Percentiles rank a stretch among this genome's conserved stretches.
phyloP scores from a whole-genome alignment of 192 early-diverging fungal species.

The Piromyces sp. region DNA sequence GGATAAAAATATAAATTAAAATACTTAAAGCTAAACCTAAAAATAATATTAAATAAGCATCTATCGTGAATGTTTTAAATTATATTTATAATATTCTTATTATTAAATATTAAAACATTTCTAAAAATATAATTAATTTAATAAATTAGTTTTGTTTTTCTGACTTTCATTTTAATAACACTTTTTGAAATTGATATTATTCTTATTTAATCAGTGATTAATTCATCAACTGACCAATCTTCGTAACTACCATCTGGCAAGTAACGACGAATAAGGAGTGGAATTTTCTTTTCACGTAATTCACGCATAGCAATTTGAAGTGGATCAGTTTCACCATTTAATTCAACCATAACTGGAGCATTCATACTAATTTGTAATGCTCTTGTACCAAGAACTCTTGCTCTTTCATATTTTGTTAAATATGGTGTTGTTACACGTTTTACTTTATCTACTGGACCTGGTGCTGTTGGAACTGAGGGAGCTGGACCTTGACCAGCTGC shows the following conservation, averaged over 20 bases:
- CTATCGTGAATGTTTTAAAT: no score
- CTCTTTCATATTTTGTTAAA: constrained; percentile 97
- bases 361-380: constrained; percentile 95
- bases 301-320: constrained; percentile 89
- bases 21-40: no score
- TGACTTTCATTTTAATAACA: neutral
- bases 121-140: neutral
- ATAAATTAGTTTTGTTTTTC: no score
- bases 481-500: neutral
- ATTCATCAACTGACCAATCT: constrained; percentile 82
- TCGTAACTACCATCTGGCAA: constrained; percentile 86
- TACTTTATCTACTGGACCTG: constrained; percentile 37
- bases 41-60: no score
- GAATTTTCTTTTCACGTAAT: constrained; percentile 78
- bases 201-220: constrained; percentile 52
- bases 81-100: no score
- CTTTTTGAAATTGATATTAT: neutral
- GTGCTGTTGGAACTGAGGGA: neutral
- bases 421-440: constrained; percentile 86
- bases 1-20: no score
- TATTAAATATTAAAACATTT: no score
- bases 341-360: constrained; percentile 91
- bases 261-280: constrained; percentile 78
- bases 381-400: constrained; percentile 71
- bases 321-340: constrained; percentile 84